These are phyloP conservation scores for Yarrowia keelungensis DNA, from an alignment of 805 yeast species.

Conservation along the genomic window DNA sequence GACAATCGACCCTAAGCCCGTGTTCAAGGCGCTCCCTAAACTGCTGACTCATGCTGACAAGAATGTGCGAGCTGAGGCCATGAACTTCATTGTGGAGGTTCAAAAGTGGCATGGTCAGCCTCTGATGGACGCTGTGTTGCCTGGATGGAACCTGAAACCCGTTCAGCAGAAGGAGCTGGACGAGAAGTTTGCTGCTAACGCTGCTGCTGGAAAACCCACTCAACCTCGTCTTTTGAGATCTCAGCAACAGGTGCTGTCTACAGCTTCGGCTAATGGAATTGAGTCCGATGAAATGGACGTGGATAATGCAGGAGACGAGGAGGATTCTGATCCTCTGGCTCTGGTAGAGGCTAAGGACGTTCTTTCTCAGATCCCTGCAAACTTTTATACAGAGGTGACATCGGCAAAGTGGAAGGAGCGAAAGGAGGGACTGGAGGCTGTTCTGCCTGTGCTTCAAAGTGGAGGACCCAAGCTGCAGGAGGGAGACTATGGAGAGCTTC, in stretches of 20 bases:
- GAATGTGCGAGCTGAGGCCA: slow-evolving; percentile 81
- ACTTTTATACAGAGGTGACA: slow-evolving; percentile 60
- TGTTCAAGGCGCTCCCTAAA: slow-evolving; percentile 65
- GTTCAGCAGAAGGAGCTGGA: slow-evolving; percentile 87
- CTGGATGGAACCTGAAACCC: slow-evolving; percentile 71
- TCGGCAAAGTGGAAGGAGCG: slow-evolving; percentile 91
- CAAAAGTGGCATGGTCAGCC: slow-evolving; percentile 76
- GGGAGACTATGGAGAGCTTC: slow-evolving; percentile 71
- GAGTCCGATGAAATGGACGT: slow-evolving; percentile 41
- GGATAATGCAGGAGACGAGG: slow-evolving; percentile 44
- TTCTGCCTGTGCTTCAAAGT: slow-evolving; percentile 50
- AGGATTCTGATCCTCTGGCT: slow-evolving; percentile 71
- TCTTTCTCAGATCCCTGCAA: slow-evolving; percentile 67
- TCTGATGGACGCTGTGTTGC: slow-evolving; percentile 64
- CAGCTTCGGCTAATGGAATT: slow-evolving; percentile 43
- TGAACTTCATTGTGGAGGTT: slow-evolving; percentile 69
- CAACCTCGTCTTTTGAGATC: slow-evolving; percentile 64
- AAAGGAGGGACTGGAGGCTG: slow-evolving; percentile 79
- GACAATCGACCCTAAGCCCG: slow-evolving; percentile 61
- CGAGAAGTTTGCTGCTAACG: slow-evolving; percentile 66
- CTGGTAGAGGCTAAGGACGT: slow-evolving; percentile 74
- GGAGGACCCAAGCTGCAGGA: slow-evolving; percentile 59
- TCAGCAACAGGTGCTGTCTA: slow-evolving; percentile 57
- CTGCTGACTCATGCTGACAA: slow-evolving; percentile 85
- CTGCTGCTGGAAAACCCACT: slow-evolving; percentile 45